Percentiles rank a stretch among this genome's conserved stretches.
phyloP scores from a whole-genome alignment of 2,329 filamentous ascomycete genomes.

The Ascochyta pisi region DNA sequence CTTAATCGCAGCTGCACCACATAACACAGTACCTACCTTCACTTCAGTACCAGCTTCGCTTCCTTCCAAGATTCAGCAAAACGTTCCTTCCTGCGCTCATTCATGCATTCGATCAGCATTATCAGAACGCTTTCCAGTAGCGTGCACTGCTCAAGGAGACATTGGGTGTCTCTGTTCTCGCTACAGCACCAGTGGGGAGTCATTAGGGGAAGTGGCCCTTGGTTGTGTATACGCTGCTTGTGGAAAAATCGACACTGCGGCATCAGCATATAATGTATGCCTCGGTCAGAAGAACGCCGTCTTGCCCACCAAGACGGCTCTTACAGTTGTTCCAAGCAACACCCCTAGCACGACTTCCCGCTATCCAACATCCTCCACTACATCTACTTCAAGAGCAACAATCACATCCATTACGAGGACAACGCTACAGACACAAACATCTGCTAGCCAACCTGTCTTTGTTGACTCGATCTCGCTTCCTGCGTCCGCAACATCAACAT shows the following conservation, averaged over 20 bases:
- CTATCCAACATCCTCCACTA: constrained; percentile 9
- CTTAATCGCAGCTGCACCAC: constrained; percentile 43
- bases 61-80: constrained; percentile 37
- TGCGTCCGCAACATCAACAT: constrained; percentile 32
- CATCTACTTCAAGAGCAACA: constrained; percentile 16
- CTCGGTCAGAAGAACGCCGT: constrained; percentile 46
- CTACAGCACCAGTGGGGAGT: constrained; percentile 47
- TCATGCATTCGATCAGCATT: constrained; percentile 45
- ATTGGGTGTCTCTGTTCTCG: constrained; percentile 48
- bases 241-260: constrained; percentile 31
- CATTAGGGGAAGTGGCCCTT: constrained; percentile 48
- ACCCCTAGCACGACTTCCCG: constrained; percentile 28
- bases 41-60: constrained; percentile 31
- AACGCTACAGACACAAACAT: constrained; percentile 16
- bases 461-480: constrained; percentile 34
- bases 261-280: constrained; percentile 47
- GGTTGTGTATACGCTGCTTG: constrained; percentile 48
- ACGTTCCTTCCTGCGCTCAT: constrained; percentile 47
- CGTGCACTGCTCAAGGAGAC: constrained; percentile 42
- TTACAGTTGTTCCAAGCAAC: constrained; percentile 39
- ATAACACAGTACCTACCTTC: constrained; percentile 33
- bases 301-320: constrained; percentile 44
- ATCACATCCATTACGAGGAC: constrained; percentile 21
- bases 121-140: constrained; percentile 42
- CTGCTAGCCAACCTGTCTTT: constrained; percentile 31